Conservation (phyloP, 2,329 filamentous ascomycete genomes). For the Talaromyces sp. region DNA sequence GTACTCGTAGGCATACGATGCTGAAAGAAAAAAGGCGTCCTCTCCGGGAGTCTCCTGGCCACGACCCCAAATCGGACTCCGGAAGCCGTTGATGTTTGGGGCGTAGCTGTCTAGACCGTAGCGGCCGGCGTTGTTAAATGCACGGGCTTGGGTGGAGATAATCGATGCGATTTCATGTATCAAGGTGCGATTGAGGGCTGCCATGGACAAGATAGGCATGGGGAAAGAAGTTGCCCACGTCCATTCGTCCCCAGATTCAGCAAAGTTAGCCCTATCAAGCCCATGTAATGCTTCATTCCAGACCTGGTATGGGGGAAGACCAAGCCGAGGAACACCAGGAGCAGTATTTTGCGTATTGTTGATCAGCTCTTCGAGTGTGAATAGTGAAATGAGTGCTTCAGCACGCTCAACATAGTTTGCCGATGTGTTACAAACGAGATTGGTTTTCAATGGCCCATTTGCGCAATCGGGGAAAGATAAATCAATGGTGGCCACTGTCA, state of each 20-base stretch:
- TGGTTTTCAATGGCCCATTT: constrained; percentile 44
- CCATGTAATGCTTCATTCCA: constrained; percentile 59
- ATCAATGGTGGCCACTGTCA: background rate
- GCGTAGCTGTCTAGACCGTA: constrained; percentile 40
- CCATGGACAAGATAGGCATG: constrained; percentile 57
- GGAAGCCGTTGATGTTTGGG: constrained; percentile 63
- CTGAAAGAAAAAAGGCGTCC: constrained; percentile 44
- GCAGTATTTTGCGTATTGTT: constrained; percentile 42
- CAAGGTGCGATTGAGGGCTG: constrained; percentile 60
- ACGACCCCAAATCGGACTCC: constrained; percentile 59
- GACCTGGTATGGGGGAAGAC: constrained; percentile 55
- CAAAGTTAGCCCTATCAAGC: constrained; percentile 54
- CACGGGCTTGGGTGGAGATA: constrained; percentile 55
- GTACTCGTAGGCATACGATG: constrained; percentile 47
- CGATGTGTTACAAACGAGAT: constrained; percentile 45
- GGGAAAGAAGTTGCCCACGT: constrained; percentile 61
- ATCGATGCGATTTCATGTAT: constrained; percentile 53
- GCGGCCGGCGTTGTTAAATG: constrained; percentile 57
- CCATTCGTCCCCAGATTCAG: constrained; percentile 44
- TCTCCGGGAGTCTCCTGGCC: constrained; percentile 58
- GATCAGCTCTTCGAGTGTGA: constrained; percentile 50
- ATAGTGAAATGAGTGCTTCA: constrained; percentile 42
- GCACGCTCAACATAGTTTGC: constrained; percentile 32
- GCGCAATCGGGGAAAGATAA: constrained; percentile 44
- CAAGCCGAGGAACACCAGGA: constrained; percentile 49